Evolutionary conservation across 1,139 yeast genomes (phyloP).

Genomic region (Scheffersomyces segobiensis): DNA sequence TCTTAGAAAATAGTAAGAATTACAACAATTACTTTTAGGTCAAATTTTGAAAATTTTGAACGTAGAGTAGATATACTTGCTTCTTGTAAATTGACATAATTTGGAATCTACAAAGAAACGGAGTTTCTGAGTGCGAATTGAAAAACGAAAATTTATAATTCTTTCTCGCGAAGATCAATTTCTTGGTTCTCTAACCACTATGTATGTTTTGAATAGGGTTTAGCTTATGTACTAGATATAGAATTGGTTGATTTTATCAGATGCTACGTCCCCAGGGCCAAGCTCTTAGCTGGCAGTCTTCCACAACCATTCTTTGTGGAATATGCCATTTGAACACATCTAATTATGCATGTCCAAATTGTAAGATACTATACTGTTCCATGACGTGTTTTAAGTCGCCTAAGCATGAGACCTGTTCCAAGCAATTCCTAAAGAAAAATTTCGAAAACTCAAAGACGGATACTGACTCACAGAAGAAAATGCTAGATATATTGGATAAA

Average conservation of each 20-base stretch:
- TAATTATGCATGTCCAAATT: slow-evolving; percentile 9
- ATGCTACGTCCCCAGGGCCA: background rate
- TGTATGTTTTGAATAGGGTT: background rate
- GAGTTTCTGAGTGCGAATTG: background rate
- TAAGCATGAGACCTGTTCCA: slow-evolving; percentile 6
- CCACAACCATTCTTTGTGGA: slow-evolving; percentile 4
- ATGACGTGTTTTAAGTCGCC: slow-evolving; percentile 8
- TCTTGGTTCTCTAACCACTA: background rate
- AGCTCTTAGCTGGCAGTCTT: slow-evolving; percentile 2
- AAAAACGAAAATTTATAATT: background rate
- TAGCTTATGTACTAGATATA: background rate
- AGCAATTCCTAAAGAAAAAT: background rate
- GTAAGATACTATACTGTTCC: slow-evolving; percentile 8
- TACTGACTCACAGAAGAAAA: background rate
- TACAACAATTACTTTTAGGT: too few species aligned
- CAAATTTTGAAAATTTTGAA: background rate
- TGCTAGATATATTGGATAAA: background rate
- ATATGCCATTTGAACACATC: slow-evolving; percentile 1
- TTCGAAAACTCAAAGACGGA: background rate
- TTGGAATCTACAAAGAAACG: background rate
- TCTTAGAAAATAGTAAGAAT: background rate
- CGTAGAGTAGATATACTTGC: background rate
- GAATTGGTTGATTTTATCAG: background rate
- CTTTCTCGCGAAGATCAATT: background rate
- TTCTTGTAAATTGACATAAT: background rate